A percentile compares a stretch with the other conserved stretches of the same genome.
Evolutionary conservation across 805 yeast species (phyloP).

Genomic region (Candida ficus): DNA sequence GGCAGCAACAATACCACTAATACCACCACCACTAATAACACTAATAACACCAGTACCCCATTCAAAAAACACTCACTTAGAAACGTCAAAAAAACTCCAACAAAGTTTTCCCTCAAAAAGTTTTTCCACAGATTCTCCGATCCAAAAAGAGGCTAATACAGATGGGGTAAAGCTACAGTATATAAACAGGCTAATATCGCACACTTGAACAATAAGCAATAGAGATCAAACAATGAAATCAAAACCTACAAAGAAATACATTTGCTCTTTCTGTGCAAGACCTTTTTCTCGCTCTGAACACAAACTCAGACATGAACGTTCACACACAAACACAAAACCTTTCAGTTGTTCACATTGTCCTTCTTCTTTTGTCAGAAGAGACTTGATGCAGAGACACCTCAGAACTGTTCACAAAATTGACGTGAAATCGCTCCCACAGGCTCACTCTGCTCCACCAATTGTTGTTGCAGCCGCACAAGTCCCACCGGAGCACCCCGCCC

Average conservation of each 20-base stretch:
- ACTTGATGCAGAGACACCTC: slow-evolving; percentile 13
- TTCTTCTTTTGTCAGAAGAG: slow-evolving; percentile 15
- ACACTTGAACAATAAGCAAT: too few relatives aligned
- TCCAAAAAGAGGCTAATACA: not conserved
- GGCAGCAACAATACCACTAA: slow-evolving; percentile 1
- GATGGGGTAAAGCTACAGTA: slow-evolving; percentile 4
- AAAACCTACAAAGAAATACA: slow-evolving; percentile 12
- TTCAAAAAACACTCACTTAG: too few relatives aligned
- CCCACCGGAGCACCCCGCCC: not conserved
- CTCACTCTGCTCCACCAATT: not conserved
- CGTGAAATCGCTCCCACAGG: not conserved
- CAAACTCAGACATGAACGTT: slow-evolving; percentile 14
- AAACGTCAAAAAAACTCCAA: not conserved
- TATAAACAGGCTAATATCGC: too few relatives aligned
- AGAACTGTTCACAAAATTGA: slow-evolving; percentile 13
- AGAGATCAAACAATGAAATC: too few relatives aligned
- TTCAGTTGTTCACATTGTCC: slow-evolving; percentile 11
- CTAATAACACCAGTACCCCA: too few relatives aligned
- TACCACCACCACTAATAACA: not conserved
- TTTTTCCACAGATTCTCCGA: slow-evolving; percentile 7
- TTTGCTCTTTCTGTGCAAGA: slow-evolving; percentile 15
- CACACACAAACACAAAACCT: slow-evolving; percentile 17
- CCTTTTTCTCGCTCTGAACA: slow-evolving; percentile 15
- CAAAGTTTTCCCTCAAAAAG: slow-evolving; percentile 3
- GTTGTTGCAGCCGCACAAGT: not conserved